Conservation (phyloP, 129 eudicot species). For the Escallonia rubra region DNA sequence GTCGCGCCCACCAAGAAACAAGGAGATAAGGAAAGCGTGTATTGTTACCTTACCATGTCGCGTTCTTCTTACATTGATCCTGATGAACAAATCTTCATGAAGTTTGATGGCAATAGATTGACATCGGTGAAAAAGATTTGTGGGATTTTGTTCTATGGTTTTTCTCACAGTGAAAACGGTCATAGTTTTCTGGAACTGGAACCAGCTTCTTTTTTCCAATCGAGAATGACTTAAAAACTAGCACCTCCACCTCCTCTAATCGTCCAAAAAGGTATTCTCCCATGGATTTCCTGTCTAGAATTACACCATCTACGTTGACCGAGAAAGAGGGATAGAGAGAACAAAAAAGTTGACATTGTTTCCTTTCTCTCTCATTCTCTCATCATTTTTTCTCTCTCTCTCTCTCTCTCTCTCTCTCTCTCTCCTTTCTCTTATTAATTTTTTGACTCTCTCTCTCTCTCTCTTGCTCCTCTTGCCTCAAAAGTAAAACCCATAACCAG, state of each 20-base stretch:
- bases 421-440: too few relatives aligned
- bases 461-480: too few relatives aligned
- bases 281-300: conserved; percentile 1
- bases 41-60: conserved; percentile 4
- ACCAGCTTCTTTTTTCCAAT: conserved; percentile 15
- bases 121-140: conserved; percentile 10
- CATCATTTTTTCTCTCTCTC: too few relatives aligned
- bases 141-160: neutral
- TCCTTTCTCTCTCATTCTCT: too few relatives aligned
- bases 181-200: conserved; percentile 4
- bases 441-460: too few relatives aligned
- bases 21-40: conserved; percentile 7
- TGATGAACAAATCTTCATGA: conserved; percentile 1
- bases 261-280: conserved; percentile 5
- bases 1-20: conserved; percentile 14
- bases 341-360: too few relatives aligned
- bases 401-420: too few relatives aligned
- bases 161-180: neutral
- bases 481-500: too few relatives aligned
- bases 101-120: conserved; percentile 10
- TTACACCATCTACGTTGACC: neutral
- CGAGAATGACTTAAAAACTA: conserved; percentile 4
- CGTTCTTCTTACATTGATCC: neutral
- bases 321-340: too few relatives aligned
- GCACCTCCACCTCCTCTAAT: conserved; percentile 8